Percentiles rank a stretch among this genome's conserved stretches.
These are phyloP conservation scores for Chalciporus pseudorubinellus DNA, from an alignment of 768 basidiomycete species.

Conservation along the genomic window DNA sequence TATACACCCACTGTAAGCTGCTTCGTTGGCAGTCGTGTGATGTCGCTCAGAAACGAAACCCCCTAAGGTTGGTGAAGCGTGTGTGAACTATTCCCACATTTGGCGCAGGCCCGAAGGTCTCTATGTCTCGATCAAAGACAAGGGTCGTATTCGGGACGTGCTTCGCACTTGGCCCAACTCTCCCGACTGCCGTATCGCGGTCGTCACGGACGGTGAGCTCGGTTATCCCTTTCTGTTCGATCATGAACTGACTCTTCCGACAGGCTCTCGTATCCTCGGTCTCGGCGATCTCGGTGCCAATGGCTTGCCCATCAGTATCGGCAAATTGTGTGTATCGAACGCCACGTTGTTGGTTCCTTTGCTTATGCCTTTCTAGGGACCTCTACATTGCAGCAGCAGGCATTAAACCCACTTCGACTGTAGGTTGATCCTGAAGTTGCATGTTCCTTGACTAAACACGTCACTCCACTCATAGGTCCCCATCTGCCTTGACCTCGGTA, in stretches of 20 bases:
- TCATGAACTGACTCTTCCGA: constrained; percentile 7
- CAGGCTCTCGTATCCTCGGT: constrained; percentile 71
- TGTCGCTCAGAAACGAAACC: background rate
- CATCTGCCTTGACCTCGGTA: constrained; percentile 73
- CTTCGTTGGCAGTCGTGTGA: constrained; percentile 8
- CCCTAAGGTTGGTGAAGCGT: constrained; percentile 65
- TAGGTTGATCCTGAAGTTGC: constrained; percentile 11
- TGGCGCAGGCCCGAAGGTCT: constrained; percentile 62
- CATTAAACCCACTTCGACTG: constrained; percentile 49
- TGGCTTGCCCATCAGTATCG: constrained; percentile 57
- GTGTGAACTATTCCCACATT: constrained; percentile 67
- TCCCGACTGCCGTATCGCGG: constrained; percentile 56
- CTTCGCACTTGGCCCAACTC: constrained; percentile 50
- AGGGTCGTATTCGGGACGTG: constrained; percentile 58
- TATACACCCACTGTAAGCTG: constrained; percentile 68
- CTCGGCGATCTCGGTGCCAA: constrained; percentile 48
- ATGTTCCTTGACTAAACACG: background rate
- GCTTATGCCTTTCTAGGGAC: constrained; percentile 36
- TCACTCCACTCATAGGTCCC: constrained; percentile 41
- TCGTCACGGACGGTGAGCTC: constrained; percentile 68
- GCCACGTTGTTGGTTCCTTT: background rate
- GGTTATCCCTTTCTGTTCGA: background rate
- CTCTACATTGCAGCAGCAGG: constrained; percentile 74
- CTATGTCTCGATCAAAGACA: constrained; percentile 64
- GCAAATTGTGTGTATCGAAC: constrained; percentile 55